Base-by-base conservation (phyloP, 441 rosid genomes). In the Pelargonium fulgidum region DNA sequence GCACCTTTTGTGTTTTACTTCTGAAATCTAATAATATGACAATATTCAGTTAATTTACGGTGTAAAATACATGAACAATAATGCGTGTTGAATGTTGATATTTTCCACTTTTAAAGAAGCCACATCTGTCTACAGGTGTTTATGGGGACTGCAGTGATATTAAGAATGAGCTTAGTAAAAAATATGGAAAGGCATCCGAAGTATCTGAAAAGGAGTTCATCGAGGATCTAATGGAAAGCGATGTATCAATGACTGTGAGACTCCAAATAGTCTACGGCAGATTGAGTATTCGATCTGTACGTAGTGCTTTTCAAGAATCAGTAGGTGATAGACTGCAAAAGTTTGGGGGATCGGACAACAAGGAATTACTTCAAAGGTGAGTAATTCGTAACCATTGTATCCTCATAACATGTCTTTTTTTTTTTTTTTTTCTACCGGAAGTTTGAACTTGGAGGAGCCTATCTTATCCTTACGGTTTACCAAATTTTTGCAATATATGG, bases 311-410 rank as follows among this genome's bases (percentile, higher is more conserved):
- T 66, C 88, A 86, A 83, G 92, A 91, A 66, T 88, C 97, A 12
- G 90, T 91, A 1, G 96, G 97, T 72, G 88, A 81, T 81, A 83
- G 97, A 65, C 92, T 93, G 66, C 81, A 75, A 45, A 91, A 83
- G 72, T 93, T 93, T 61, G 85, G 93, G 45, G 87, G 83, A 62
- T 45, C 81, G 19, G 84, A 86, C 52, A 86, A 82, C 75, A 72
- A 85, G 71, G 89, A 87, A 13, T 77, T 93, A 87, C 95, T 91
- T 76, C 91, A 85, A 69, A 88, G 91, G 98, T 93, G 68, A 82
- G 48, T 14, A 42, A 7, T 12, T 59, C 64, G 65, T 22, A 41
- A 10, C 65, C 65, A 24, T 12, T 62, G 50, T 45, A 45, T 45
- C 13, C 12, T 13, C 50, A 0, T 22, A 22, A 22, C 24, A 1